A percentile compares a stretch with the other conserved stretches of the same genome.
Conservation (phyloP, 2,329 filamentous ascomycete species). For the Fusarium keratoplasticum region DNA sequence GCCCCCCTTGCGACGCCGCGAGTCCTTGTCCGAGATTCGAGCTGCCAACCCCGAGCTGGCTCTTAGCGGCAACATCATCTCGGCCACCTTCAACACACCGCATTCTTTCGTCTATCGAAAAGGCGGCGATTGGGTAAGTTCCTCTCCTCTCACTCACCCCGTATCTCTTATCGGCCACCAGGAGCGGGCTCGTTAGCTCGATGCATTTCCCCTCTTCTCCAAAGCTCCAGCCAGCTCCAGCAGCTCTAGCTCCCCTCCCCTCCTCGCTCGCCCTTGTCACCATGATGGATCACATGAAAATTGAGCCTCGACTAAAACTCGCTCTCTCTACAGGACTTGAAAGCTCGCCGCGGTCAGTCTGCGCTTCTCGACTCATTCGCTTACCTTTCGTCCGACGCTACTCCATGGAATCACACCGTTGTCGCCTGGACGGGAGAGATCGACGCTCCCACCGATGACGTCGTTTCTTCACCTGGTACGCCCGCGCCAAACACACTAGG, state of each 20-base stretch:
- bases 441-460: constrained; percentile 60
- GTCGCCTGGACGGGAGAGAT: constrained; percentile 97
- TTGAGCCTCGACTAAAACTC: constrained; percentile 22
- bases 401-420: constrained; percentile 90
- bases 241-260: constrained; percentile 25
- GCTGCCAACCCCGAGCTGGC: constrained; percentile 67
- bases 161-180: constrained; percentile 26
- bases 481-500: constrained; percentile 60
- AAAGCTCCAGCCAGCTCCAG: constrained; percentile 30
- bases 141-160: constrained; percentile 20
- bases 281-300: constrained; percentile 23
- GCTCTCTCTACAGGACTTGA: constrained; percentile 69
- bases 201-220: constrained; percentile 34
- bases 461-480: constrained; percentile 58
- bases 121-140: constrained; percentile 70
- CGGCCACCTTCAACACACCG: constrained; percentile 73
- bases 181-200: constrained; percentile 25
- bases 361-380: constrained; percentile 92
- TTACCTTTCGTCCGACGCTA: constrained; percentile 84
- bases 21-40: constrained; percentile 67
- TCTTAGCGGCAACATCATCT: constrained; percentile 74
- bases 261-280: constrained; percentile 16
- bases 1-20: constrained; percentile 55
- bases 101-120: constrained; percentile 69
- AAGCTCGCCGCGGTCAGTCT: constrained; percentile 84